Conservation (phyloP, 306 rosid species). For the Begonia peltatifolia region DNA sequence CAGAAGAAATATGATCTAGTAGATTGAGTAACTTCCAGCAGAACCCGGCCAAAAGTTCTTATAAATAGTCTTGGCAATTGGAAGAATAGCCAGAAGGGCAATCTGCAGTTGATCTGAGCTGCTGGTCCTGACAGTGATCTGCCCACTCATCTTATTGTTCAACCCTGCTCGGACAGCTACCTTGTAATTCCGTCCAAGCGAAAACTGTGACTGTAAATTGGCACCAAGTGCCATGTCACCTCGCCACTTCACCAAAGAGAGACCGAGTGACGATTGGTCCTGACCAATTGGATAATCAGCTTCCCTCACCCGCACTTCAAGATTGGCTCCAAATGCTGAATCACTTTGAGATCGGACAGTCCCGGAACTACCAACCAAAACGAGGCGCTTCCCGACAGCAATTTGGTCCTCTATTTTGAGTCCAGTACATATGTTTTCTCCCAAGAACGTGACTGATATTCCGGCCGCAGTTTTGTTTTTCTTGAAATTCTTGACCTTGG, state of each 20-base stretch:
- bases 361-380: conserved; percentile 75
- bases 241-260: conserved; percentile 87
- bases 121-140: conserved; percentile 69
- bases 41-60: conserved; percentile 63
- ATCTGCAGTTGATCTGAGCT: conserved; percentile 96
- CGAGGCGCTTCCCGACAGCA: conserved; percentile 73
- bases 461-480: conserved; percentile 87
- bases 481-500: conserved; percentile 60
- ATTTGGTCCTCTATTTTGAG: conserved; percentile 87
- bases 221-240: conserved; percentile 85
- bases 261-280: conserved; percentile 77
- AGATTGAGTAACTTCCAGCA: conserved; percentile 57
- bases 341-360: conserved; percentile 70
- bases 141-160: conserved; percentile 96
- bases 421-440: conserved; percentile 80
- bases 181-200: conserved; percentile 79
- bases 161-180: conserved; percentile 80
- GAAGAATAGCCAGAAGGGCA: conserved; percentile 73
- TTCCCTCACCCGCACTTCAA: conserved; percentile 86
- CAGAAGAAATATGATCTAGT: conserved; percentile 21
- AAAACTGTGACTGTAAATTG: conserved; percentile 74
- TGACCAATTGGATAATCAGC: conserved; percentile 97
- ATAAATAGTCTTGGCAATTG: conserved; percentile 53
- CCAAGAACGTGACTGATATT: conserved; percentile 69
- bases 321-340: conserved; percentile 78